Percentiles rank a stretch among this genome's conserved stretches.
Conservation (phyloP, 2,329 filamentous ascomycete species). For the Beauveria pseudobassiana region DNA sequence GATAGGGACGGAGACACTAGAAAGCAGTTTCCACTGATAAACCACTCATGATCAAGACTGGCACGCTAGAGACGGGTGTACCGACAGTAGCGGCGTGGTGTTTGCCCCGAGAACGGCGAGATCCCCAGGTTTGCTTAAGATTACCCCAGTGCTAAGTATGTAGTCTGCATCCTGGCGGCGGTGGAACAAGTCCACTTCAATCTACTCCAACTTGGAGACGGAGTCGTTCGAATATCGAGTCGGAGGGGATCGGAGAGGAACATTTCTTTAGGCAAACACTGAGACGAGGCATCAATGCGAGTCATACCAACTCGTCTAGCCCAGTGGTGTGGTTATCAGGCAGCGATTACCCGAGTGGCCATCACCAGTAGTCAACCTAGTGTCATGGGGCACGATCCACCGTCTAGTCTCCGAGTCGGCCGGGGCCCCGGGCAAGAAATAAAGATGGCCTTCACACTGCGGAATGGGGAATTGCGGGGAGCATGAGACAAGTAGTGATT, state of each 20-base stretch:
- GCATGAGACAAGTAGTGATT: not conserved
- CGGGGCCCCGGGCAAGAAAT: not conserved
- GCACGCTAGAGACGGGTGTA: not conserved
- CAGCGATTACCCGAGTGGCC: not conserved
- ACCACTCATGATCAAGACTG: not conserved
- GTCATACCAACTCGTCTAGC: not conserved
- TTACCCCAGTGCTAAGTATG: no score
- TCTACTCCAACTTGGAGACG: no score
- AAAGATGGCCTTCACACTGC: not conserved
- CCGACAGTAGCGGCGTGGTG: not conserved
- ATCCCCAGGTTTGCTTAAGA: not conserved
- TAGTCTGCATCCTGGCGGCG: no score
- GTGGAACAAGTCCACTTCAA: no score
- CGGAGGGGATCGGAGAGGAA: not conserved
- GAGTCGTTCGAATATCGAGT: not conserved
- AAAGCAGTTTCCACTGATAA: not conserved
- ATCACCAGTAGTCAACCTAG: not conserved
- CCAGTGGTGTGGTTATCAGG: not conserved
- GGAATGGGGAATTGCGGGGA: not conserved
- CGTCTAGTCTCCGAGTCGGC: not conserved
- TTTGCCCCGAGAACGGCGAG: constrained; percentile 1
- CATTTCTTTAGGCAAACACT: no score
- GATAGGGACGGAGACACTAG: constrained; percentile 1
- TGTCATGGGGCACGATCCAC: not conserved
- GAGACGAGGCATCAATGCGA: not conserved